Conservation (phyloP, 2,329 filamentous ascomycete species). For the Paecilomyces sp. region DNA sequence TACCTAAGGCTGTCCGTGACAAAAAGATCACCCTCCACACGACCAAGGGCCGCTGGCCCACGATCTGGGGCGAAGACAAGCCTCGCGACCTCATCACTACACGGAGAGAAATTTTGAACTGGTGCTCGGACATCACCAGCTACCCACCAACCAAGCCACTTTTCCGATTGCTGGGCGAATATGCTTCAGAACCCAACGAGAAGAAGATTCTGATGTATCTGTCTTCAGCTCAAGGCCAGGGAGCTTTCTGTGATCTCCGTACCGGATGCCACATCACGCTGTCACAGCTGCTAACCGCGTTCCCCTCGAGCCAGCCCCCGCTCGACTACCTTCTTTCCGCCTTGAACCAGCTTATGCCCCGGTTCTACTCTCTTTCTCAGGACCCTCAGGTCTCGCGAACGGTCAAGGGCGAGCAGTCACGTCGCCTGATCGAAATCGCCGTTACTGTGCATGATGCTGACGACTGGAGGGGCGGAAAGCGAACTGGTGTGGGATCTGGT, state of each 20-base stretch:
- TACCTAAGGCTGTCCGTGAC: constrained; percentile 76
- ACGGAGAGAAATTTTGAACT: constrained; percentile 82
- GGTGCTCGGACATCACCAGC: constrained; percentile 91
- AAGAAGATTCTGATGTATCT: constrained; percentile 83
- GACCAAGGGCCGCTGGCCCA: constrained; percentile 80
- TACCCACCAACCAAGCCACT: constrained; percentile 85
- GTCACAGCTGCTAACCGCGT: constrained; percentile 79
- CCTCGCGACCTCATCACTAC: constrained; percentile 83
- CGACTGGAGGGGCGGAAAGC: constrained; percentile 65
- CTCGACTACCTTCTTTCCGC: constrained; percentile 73
- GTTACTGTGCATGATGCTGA: constrained; percentile 85
- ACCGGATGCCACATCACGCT: constrained; percentile 82
- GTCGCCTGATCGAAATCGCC: constrained; percentile 88
- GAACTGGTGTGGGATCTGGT: constrained; percentile 84
- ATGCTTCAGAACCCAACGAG: constrained; percentile 72
- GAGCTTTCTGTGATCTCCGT: constrained; percentile 86
- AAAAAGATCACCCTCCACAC: constrained; percentile 77
- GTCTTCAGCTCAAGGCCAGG: constrained; percentile 83
- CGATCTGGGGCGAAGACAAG: constrained; percentile 91
- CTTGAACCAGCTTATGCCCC: constrained; percentile 85
- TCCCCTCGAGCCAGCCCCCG: constrained; percentile 84
- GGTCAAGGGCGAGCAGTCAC: constrained; percentile 60
- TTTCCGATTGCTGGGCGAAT: constrained; percentile 76
- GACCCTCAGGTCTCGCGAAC: constrained; percentile 77
- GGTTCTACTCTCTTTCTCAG: constrained; percentile 96